phyloP scores from a whole-genome alignment of 768 basidiomycete species.

The Pleurotus giganteus region DNA sequence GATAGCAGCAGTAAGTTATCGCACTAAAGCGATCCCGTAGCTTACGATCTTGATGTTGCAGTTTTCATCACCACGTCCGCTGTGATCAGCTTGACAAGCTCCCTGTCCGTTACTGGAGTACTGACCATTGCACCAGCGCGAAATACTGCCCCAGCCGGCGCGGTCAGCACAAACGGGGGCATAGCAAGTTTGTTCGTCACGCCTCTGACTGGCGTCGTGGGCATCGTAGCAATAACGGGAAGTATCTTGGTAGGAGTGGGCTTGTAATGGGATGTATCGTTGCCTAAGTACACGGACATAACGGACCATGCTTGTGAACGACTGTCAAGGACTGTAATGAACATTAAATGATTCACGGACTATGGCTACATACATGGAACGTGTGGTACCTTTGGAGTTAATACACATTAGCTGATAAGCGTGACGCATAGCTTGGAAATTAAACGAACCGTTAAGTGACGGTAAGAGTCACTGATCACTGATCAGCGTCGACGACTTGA shows the following conservation, averaged over 20 bases:
- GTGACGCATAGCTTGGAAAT: background rate
- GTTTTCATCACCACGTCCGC: background rate
- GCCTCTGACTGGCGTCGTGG: background rate
- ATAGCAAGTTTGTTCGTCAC: background rate
- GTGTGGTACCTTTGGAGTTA: background rate
- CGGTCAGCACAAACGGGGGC: background rate
- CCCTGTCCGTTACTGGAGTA: background rate
- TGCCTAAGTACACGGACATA: no score
- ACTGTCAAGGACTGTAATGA: background rate
- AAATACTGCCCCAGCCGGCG: background rate
- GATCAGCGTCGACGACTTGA: constrained; percentile 22
- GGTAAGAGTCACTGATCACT: constrained; percentile 14
- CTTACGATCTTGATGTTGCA: background rate
- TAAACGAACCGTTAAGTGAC: background rate
- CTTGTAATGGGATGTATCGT: background rate
- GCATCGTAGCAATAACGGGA: background rate
- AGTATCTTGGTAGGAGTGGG: background rate
- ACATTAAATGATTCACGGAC: constrained; percentile 1
- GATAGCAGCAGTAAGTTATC: constrained; percentile 5
- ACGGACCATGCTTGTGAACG: background rate
- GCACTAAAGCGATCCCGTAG: background rate
- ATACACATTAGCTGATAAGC: background rate
- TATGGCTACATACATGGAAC: constrained; percentile 1
- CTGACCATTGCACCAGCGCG: background rate
- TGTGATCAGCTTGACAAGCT: background rate